Base-by-base conservation (phyloP, 805 yeast genomes). In the Ogataea philodendri region DNA sequence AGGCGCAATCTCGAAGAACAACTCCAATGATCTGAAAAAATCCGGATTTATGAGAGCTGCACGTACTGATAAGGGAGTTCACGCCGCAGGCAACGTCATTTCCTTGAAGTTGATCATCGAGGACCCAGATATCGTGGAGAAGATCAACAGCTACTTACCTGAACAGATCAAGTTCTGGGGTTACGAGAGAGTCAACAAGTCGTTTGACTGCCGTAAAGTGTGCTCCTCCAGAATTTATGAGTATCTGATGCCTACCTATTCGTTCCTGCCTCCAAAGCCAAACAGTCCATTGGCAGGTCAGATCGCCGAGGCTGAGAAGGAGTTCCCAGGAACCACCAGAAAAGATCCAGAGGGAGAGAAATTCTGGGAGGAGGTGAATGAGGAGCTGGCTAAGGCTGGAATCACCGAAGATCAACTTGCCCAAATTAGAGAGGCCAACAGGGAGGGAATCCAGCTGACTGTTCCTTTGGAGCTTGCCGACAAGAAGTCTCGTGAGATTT, bases 181-280 rank as follows among this genome's bases (percentile, higher is more conserved):
- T 14, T 78, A 81, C 43, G 85, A 81, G 57, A 74, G 97, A 51
- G 83, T 85, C 8, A 89, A 89, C 59, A 85, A 87, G 53, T 76
- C 89, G 0, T 93, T 93, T 60, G 97, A 93, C 60, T 88, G 97
- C 62, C 74, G 97, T 48, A 88, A 86, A 58, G 76, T 88, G 83
- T 93, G 98, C 66, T 81, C 93, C 3, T 87, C 96, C n/a, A 77
- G 98, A 58, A 72, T 94, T 44, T 93, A 93, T 60, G 98, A 93
- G 65, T 93, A 93, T 57, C 63, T 93, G 51, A 71, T 93, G 56
- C 98, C 98, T 26, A 85, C 95, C 0, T 89, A 87, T 59, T 77
- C 95, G 1, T 76, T 93, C 45, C 66, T 93, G 38, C 93, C 95
- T 7, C 97, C 98, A n/a, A 80, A 83, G 54, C 95, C 95, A 5